Conservation (phyloP, 306 rosid genomes). For the Pterocarpus macrocarpus region DNA sequence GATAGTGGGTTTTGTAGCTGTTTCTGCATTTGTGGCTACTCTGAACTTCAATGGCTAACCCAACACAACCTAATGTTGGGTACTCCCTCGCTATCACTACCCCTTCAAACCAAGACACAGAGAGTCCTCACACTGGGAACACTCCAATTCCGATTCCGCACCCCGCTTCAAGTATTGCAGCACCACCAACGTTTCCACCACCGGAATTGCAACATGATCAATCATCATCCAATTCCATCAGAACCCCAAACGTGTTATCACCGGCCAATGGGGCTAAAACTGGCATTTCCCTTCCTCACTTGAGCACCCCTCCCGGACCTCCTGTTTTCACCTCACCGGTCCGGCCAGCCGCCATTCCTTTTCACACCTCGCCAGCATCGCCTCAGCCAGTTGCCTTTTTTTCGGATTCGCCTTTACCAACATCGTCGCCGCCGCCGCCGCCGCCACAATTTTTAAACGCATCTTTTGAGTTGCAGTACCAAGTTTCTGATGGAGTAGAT, state of each 20-base stretch:
- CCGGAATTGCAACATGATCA: constrained; percentile 77
- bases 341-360: constrained; percentile 95
- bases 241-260: constrained; percentile 57
- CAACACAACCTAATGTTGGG: constrained; percentile 77
- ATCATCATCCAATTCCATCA: constrained; percentile 58
- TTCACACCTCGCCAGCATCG: constrained; percentile 85
- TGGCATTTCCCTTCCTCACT: constrained; percentile 76
- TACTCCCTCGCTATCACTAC: constrained; percentile 3
- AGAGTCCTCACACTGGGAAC: constrained; percentile 56
- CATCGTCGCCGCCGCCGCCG: constrained; percentile 54
- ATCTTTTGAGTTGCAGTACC: constrained; percentile 62
- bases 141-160: constrained; percentile 46
- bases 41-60: constrained; percentile 65
- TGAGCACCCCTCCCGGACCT: constrained; percentile 99
- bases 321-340: constrained; percentile 94
- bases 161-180: constrained; percentile 57
- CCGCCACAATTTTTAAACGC: constrained; percentile 65
- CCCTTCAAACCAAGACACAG: constrained; percentile 58
- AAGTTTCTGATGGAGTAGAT: constrained; percentile 61
- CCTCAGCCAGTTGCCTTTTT: constrained; percentile 94
- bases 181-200: constrained; percentile 64
- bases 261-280: constrained; percentile 74
- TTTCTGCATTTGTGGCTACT: too few species aligned
- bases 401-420: constrained; percentile 67
- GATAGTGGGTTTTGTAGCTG: too few species aligned